Evolutionary conservation across 2,329 filamentous ascomycete genomes (phyloP).

Genomic region (Diaporthe sp.): DNA sequence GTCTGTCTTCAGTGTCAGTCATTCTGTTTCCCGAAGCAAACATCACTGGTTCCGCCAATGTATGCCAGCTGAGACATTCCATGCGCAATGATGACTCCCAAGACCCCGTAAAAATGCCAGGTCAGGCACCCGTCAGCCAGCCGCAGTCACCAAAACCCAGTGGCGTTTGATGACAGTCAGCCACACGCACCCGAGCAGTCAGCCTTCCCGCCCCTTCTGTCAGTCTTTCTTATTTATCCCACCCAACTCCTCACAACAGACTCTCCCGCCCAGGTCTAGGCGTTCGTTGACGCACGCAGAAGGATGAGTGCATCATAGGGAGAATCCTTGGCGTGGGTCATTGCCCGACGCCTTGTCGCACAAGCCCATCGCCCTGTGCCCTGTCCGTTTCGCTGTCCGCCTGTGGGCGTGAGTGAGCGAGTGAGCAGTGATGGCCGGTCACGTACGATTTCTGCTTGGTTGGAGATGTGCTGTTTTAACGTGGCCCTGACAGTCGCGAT

Average conservation of each 20-base stretch:
- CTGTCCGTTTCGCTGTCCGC: background rate
- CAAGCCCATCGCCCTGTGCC: background rate
- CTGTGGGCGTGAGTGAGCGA: background rate
- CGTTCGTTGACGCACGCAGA: background rate
- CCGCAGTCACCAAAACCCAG: background rate
- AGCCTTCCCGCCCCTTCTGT: background rate
- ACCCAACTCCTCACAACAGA: background rate
- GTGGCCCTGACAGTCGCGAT: background rate
- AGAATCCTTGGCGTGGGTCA: background rate
- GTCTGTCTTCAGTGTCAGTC: background rate
- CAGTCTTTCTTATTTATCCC: conserved; percentile 2
- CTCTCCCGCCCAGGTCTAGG: background rate
- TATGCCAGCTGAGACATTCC: background rate
- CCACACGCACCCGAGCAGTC: background rate
- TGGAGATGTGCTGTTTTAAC: background rate
- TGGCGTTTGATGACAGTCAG: conserved; percentile 11
- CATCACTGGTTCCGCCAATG: background rate
- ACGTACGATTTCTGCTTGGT: background rate
- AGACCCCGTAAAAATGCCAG: background rate
- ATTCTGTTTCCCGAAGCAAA: background rate
- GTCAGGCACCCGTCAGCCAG: conserved; percentile 14
- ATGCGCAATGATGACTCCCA: background rate
- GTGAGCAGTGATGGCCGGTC: background rate
- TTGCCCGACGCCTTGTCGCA: background rate
- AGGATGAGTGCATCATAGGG: too few species aligned